These are phyloP conservation scores for Tephrocybe sp. DNA, from an alignment of 768 basidiomycete genomes.

Conservation along the genomic window DNA sequence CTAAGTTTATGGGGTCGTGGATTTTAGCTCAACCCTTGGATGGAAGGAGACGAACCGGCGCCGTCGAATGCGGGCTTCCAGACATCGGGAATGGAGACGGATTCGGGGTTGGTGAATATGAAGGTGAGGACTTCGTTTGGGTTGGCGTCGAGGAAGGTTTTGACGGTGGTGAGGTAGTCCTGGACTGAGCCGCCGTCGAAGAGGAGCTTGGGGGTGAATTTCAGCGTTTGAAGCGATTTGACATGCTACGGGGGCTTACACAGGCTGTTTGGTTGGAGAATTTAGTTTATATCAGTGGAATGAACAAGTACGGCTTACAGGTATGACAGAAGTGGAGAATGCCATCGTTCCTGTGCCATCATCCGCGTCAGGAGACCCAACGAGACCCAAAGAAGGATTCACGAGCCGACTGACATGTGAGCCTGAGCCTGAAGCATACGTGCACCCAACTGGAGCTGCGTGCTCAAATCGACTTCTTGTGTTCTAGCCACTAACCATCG, in stretches of 20 bases:
- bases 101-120: conserved; percentile 70
- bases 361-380: too few species aligned
- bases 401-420: too few species aligned
- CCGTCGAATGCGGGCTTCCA: conserved; percentile 51
- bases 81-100: conserved; percentile 43
- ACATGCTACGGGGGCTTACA: conserved; percentile 20
- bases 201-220: conserved; percentile 27
- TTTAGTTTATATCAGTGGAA: too few species aligned
- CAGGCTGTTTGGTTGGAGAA: conserved; percentile 37
- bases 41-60: conserved; percentile 35
- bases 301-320: conserved; percentile 33
- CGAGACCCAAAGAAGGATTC: too few species aligned
- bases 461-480: too few species aligned
- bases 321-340: conserved; percentile 70
- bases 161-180: conserved; percentile 54
- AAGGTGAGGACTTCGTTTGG: too few species aligned
- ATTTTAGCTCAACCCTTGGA: not conserved
- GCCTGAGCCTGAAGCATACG: conserved; percentile 29
- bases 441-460: conserved; percentile 25
- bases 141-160: too few species aligned
- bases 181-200: conserved; percentile 55
- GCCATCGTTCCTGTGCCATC: conserved; percentile 27
- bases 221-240: not conserved
- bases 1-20: too few species aligned
- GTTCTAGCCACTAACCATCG: too few species aligned